Evolutionary conservation across 2,329 filamentous ascomycete genomes (phyloP).

Genomic region (Calonectria pseudoturangicola): DNA sequence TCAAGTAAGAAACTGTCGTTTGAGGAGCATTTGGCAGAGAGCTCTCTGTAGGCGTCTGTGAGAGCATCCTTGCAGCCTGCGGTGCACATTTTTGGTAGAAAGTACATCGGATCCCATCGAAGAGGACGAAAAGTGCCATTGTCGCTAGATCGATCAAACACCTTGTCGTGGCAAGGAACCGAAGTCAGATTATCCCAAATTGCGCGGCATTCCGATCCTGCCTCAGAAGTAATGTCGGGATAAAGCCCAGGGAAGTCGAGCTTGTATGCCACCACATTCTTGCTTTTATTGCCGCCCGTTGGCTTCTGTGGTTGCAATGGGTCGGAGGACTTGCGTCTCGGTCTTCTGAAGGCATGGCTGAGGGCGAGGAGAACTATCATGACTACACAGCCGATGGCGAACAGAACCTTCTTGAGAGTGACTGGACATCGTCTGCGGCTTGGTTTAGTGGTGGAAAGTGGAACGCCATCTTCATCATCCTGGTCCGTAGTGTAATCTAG

Average conservation of each 20-base stretch:
- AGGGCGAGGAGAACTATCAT: neutral
- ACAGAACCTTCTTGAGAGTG: neutral
- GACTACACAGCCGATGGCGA: neutral
- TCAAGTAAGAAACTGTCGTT: conserved; percentile 20
- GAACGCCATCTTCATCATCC: neutral
- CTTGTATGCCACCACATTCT: conserved; percentile 14
- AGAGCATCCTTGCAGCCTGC: conserved; percentile 11
- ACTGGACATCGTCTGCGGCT: neutral
- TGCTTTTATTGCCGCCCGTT: neutral
- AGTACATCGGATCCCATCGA: conserved; percentile 24
- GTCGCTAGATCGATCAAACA: conserved; percentile 26
- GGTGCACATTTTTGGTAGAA: conserved; percentile 20
- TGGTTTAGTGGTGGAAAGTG: neutral
- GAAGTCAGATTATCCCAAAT: conserved; percentile 19
- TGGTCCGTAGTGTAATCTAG: neutral
- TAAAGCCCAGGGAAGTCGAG: conserved; percentile 32
- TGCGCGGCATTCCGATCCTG: conserved; percentile 18
- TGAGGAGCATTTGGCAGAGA: conserved; percentile 14
- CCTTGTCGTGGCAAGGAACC: conserved; percentile 30
- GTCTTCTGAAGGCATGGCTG: neutral
- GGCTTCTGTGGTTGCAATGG: neutral
- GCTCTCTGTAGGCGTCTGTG: conserved; percentile 5
- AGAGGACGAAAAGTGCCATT: neutral
- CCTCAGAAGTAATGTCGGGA: conserved; percentile 21
- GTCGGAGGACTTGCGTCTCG: neutral